Percentiles rank a stretch among this genome's conserved stretches.
Evolutionary conservation across 768 basidiomycete genomes (phyloP).

Genomic region (Clitopilus passeckerianus): DNA sequence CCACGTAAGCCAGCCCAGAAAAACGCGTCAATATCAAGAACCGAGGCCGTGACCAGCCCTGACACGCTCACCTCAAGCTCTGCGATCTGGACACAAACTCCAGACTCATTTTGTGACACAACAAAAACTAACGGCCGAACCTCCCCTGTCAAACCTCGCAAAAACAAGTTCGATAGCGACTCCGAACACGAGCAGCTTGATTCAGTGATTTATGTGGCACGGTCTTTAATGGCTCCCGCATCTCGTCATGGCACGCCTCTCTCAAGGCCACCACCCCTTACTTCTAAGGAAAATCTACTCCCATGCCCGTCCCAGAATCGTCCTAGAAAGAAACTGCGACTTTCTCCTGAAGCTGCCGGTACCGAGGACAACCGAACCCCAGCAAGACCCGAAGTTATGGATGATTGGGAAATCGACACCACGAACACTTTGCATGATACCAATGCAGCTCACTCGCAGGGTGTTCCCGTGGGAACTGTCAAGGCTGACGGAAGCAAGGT

Average conservation of each 20-base stretch:
- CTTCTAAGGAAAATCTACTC: conserved; percentile 19
- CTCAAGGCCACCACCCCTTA: conserved; percentile 8
- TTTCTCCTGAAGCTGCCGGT: conserved; percentile 11
- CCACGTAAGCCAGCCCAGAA: neutral
- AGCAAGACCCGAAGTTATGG: conserved; percentile 6
- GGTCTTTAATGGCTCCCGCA: conserved; percentile 15
- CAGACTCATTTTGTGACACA: neutral
- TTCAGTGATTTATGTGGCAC: conserved; percentile 23
- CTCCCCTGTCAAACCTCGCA: conserved; percentile 16
- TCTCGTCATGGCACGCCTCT: conserved; percentile 3
- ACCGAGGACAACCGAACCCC: neutral
- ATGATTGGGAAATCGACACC: neutral
- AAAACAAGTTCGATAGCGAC: conserved; percentile 31
- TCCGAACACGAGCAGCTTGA: conserved; percentile 23
- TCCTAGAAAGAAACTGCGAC: conserved; percentile 31
- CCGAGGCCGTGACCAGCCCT: neutral
- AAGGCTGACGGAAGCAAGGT: no score
- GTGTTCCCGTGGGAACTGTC: no score
- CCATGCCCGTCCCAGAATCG: conserved; percentile 7
- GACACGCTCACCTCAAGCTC: neutral
- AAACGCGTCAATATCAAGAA: neutral
- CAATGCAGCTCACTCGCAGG: neutral
- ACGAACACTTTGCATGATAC: neutral
- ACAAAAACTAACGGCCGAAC: neutral
- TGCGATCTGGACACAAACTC: conserved; percentile 2